Evolutionary conservation across 2,329 filamentous ascomycete genomes (phyloP).

Genomic region (Nemania abortiva): DNA sequence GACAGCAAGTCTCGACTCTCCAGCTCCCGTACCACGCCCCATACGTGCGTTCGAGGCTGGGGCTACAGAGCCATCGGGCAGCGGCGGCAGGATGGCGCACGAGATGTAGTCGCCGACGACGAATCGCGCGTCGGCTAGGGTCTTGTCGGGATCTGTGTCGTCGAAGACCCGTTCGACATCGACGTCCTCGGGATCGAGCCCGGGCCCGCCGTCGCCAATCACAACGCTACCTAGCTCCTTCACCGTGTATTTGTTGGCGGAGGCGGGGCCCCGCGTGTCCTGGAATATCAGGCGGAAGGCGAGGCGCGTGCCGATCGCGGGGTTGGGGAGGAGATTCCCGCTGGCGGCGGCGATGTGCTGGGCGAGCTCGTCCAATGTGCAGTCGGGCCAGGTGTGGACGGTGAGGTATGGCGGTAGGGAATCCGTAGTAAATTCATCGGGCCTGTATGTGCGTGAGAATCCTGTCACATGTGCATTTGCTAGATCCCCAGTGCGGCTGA

Average conservation of each 20-base stretch:
- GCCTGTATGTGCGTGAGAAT: conserved; percentile 57
- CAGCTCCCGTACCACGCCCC: conserved; percentile 56
- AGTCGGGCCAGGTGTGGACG: conserved; percentile 88
- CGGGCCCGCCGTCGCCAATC: conserved; percentile 70
- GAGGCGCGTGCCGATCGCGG: conserved; percentile 84
- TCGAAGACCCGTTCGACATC: conserved; percentile 56
- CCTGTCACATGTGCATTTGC: conserved; percentile 32
- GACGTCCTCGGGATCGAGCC: conserved; percentile 47
- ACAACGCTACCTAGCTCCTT: conserved; percentile 88
- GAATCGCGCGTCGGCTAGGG: conserved; percentile 80
- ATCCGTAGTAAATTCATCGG: conserved; percentile 75
- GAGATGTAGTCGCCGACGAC: conserved; percentile 91
- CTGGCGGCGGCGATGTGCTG: conserved; percentile 78
- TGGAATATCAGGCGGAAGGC: conserved; percentile 88
- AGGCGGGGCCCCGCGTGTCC: conserved; percentile 64
- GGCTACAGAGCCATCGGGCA: conserved; percentile 79
- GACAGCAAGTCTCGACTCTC: conserved; percentile 51
- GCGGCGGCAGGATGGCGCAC: conserved; percentile 82
- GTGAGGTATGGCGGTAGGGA: conserved; percentile 75
- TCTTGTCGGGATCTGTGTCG: conserved; percentile 72
- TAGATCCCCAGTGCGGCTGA: not conserved
- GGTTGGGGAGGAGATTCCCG: conserved; percentile 71
- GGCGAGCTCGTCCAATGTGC: conserved; percentile 83
- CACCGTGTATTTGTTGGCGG: conserved; percentile 72
- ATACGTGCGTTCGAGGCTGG: conserved; percentile 66